Evolutionary conservation across 2,329 filamentous ascomycete genomes (phyloP), one percentile per base, ranked within the genome.

Genomic region (Blumeriella jaapii): DNA sequence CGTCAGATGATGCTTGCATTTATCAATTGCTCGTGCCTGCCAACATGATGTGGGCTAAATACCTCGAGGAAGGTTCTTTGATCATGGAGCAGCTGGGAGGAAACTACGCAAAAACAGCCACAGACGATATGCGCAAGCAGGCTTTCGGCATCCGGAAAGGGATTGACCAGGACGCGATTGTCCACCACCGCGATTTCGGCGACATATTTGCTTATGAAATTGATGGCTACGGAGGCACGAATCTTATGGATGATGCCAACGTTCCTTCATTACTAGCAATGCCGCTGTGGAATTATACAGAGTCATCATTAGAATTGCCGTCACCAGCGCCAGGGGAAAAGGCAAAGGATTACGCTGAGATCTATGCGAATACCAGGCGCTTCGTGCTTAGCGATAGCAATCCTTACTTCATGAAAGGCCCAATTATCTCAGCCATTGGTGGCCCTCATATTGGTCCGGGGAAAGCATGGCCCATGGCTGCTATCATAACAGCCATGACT

Each of bases 11-110:
- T 55, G 76, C 83, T 2, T 83, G 50, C 1, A 81, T 83, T 20
- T 77, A 86, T 40, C 84, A 87, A 54, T 86, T 86, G 56, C 74
- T 93, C 46, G 82, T 95, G 45, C 87, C 87, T 0, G 77, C 81
- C 16, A 96, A 95, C 56, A 85, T 84, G 78, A 82, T 84, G 78
- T 77, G 84, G 46, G 67, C 76, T 18, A 62, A 69, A 18, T 81
- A 75, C 48, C 66, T 85, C 8, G 59, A 61, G 7, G 59, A 64
- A 2, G 61, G 66, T 0, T 61, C 64, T 11, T 53, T 63, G 4
- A 73, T 76, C 46, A 69, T 72, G 61, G 58, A 54, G 20, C 59
- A 61, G 38, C 53, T 75, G 22, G 55, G 59, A 58, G 67, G 49
- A 52, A 62, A 47, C 36, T 57, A 46, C 62, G 40, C 48, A 1